Conservation (phyloP, 1,139 yeast species). For the Nakaseomyces bracarensis region DNA sequence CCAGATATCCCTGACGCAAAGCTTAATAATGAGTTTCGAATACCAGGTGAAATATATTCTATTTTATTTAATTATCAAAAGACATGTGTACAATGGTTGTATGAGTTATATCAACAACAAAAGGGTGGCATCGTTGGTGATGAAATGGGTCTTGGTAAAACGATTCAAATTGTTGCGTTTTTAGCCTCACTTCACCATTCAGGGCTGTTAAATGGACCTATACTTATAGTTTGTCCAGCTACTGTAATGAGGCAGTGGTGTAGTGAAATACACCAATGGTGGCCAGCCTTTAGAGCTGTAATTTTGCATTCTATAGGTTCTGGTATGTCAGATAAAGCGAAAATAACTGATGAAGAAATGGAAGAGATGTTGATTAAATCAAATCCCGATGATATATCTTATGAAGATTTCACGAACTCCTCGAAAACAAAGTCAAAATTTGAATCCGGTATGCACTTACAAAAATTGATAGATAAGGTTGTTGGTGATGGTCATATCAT, state of each 20-base stretch:
- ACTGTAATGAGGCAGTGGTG: conserved; percentile 96
- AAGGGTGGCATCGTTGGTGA: conserved; percentile 96
- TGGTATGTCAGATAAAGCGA: conserved; percentile 52
- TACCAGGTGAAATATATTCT: conserved; percentile 89
- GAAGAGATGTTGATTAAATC: conserved; percentile 37
- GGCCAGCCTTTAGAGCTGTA: conserved; percentile 89
- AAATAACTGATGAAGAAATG: conserved; percentile 38
- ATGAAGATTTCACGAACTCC: conserved; percentile 27
- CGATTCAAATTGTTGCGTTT: conserved; percentile 85
- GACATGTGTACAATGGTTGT: conserved; percentile 77
- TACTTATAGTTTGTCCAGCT: conserved; percentile 88
- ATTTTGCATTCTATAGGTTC: conserved; percentile 88
- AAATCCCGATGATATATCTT: conserved; percentile 40
- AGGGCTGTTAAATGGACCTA: conserved; percentile 64
- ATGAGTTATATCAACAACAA: conserved; percentile 74
- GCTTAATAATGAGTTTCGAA: conserved; percentile 54
- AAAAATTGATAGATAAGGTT: conserved; percentile 31
- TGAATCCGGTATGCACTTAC: conserved; percentile 26
- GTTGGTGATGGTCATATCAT: conserved; percentile 63
- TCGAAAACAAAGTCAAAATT: conserved; percentile 23
- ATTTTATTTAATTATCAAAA: conserved; percentile 86
- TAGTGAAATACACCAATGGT: conserved; percentile 90
- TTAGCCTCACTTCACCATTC: conserved; percentile 86
- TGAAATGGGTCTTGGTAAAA: conserved; percentile 96
- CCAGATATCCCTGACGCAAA: conserved; percentile 70